Percentiles rank a stretch among this genome's conserved stretches.
These are phyloP conservation scores for Schizopora paradoxa DNA, from an alignment of 1,284 basidiomycete genomes.

Conservation along the genomic window DNA sequence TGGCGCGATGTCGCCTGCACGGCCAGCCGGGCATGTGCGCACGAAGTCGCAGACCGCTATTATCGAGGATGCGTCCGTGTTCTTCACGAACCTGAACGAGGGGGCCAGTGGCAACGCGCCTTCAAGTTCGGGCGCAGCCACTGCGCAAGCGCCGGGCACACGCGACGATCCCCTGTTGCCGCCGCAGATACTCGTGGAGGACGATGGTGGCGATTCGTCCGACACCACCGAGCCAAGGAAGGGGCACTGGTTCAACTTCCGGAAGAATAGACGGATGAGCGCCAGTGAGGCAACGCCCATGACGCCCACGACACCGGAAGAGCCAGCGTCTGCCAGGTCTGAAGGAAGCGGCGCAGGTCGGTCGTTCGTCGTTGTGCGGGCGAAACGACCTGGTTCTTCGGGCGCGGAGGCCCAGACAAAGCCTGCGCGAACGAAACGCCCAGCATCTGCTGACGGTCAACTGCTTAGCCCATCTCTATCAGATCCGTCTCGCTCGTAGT, in stretches of 20 bases:
- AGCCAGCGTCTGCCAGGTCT: no score
- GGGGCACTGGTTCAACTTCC: slow-evolving; percentile 63
- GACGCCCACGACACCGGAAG: slow-evolving; percentile 24
- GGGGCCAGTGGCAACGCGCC: slow-evolving; percentile 12
- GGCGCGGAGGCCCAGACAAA: slow-evolving; percentile 2
- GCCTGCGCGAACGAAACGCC: not conserved
- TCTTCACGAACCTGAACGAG: slow-evolving; percentile 20
- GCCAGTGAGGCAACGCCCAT: no score
- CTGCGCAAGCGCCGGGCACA: slow-evolving; percentile 19
- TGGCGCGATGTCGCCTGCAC: slow-evolving; percentile 59
- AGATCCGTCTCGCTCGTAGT: no score
- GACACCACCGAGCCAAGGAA: slow-evolving; percentile 35
- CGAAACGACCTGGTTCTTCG: slow-evolving; percentile 31
- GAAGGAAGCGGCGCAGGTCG: slow-evolving; percentile 39
- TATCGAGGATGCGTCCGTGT: slow-evolving; percentile 50
- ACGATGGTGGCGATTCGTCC: slow-evolving; percentile 22
- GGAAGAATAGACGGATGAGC: slow-evolving; percentile 54
- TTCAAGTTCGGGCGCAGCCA: slow-evolving; percentile 9
- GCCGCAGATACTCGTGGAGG: slow-evolving; percentile 16
- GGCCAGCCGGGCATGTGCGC: slow-evolving; percentile 41
- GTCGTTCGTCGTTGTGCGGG: slow-evolving; percentile 69
- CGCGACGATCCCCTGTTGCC: slow-evolving; percentile 6
- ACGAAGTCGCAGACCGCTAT: slow-evolving; percentile 79
- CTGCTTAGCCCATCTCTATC: no score
- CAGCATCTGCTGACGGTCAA: slow-evolving; percentile 4